Conservation (phyloP, 192 early-diverging fungal genomes). For the Polychytrium aggregatum region DNA sequence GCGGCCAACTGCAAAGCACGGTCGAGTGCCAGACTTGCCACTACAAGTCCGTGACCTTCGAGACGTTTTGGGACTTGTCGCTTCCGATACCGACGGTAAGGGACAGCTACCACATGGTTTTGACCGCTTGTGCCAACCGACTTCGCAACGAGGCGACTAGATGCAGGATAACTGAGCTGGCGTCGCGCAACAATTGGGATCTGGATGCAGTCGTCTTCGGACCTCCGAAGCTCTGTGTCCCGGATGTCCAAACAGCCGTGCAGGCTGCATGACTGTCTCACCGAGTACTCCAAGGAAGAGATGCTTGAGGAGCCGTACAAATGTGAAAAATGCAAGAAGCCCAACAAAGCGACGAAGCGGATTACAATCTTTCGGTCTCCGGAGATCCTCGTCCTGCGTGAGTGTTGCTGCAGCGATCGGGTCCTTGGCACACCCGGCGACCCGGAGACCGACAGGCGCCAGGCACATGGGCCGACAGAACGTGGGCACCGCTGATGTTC, state of each 20-base stretch:
- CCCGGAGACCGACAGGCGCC: no score
- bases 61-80: constrained; percentile 49
- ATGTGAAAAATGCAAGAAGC: constrained; percentile 50
- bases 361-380: constrained; percentile 25
- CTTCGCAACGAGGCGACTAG: no score
- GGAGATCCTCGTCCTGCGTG: constrained; percentile 40
- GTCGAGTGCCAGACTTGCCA: constrained; percentile 32
- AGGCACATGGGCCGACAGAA: no score
- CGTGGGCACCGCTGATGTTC: no score
- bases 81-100: constrained; percentile 35
- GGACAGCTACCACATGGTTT: neutral
- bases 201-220: neutral
- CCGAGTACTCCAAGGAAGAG: constrained; percentile 57
- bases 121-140: no score
- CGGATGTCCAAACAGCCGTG: constrained; percentile 1
- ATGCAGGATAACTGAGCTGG: no score
- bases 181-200: neutral
- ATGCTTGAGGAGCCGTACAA: constrained; percentile 54
- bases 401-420: constrained; percentile 1
- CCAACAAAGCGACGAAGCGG: constrained; percentile 16
- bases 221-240: neutral
- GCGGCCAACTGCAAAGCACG: constrained; percentile 38
- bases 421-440: neutral
- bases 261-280: constrained; percentile 37
- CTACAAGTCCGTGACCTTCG: constrained; percentile 33